Conservation (phyloP, 768 basidiomycete species). For the Serendipita vermifera region DNA sequence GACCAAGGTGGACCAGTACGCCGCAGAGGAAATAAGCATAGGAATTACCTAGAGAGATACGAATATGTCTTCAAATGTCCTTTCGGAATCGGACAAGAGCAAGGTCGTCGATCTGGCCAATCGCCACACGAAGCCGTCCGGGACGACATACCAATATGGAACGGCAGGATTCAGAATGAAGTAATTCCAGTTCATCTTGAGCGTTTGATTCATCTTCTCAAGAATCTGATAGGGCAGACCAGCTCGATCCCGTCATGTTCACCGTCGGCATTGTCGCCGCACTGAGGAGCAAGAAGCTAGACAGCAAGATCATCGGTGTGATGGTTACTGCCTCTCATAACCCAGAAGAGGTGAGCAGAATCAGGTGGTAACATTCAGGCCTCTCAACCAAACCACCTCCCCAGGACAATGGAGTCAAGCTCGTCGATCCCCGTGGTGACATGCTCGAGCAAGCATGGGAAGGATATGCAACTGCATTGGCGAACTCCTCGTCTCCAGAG, state of each 20-base stretch:
- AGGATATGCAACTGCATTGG: constrained; percentile 65
- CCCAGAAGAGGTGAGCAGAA: constrained; percentile 63
- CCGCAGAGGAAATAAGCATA: no score
- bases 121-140: constrained; percentile 57
- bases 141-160: constrained; percentile 70
- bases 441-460: constrained; percentile 97
- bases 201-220: constrained; percentile 12
- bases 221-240: constrained; percentile 37
- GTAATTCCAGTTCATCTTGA: constrained; percentile 35
- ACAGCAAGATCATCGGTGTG: constrained; percentile 84
- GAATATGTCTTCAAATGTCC: no score
- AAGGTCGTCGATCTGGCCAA: constrained; percentile 30
- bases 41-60: no score
- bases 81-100: no score
- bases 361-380: no score
- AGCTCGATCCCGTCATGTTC: constrained; percentile 85
- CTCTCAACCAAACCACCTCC: no score
- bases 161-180: constrained; percentile 89
- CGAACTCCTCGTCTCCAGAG: constrained; percentile 66
- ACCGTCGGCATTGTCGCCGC: constrained; percentile 83
- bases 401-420: constrained; percentile 97
- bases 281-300: constrained; percentile 80
- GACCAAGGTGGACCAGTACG: no score
- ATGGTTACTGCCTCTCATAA: constrained; percentile 99
- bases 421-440: constrained; percentile 93